Evolutionary conservation across 306 rosid genomes (phyloP).

Genomic region (Vigna reflexopilosa): DNA sequence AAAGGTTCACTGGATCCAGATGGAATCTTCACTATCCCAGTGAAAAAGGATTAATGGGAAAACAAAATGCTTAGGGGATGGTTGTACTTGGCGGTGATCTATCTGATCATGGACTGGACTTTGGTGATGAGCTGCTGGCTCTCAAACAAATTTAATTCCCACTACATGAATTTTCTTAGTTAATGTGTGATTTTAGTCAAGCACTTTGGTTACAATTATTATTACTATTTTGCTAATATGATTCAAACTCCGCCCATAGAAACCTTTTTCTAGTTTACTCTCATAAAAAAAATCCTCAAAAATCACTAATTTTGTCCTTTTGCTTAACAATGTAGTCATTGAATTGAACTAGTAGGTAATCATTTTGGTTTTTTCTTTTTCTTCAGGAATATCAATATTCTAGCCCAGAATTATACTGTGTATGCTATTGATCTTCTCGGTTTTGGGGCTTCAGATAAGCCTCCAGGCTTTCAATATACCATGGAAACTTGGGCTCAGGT

Average conservation of each 20-base stretch:
- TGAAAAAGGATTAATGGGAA: not conserved
- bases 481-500: conserved; percentile 97
- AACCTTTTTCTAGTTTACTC: too few relatives aligned
- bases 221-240: not conserved
- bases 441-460: conserved; percentile 94
- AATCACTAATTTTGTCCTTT: not conserved
- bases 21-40: not conserved
- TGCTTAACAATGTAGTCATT: not conserved
- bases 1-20: not conserved
- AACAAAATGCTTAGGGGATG: not conserved
- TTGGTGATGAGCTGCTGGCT: not conserved
- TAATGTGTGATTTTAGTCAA: not conserved
- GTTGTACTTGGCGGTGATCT: conserved; percentile 11
- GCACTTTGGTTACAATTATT: not conserved
- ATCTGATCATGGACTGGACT: not conserved
- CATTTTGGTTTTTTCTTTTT: not conserved
- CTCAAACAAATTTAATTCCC: conserved; percentile 10
- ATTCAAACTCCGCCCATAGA: not conserved
- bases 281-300: not conserved
- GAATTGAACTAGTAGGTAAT: conserved; percentile 21
- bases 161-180: not conserved
- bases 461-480: conserved; percentile 73
- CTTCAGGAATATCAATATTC: conserved; percentile 74
- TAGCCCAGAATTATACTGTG: conserved; percentile 67
- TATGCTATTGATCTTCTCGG: conserved; percentile 97